Conservation (phyloP, 495 filamentous ascomycete genomes). For the Penicillium verhagenii region DNA sequence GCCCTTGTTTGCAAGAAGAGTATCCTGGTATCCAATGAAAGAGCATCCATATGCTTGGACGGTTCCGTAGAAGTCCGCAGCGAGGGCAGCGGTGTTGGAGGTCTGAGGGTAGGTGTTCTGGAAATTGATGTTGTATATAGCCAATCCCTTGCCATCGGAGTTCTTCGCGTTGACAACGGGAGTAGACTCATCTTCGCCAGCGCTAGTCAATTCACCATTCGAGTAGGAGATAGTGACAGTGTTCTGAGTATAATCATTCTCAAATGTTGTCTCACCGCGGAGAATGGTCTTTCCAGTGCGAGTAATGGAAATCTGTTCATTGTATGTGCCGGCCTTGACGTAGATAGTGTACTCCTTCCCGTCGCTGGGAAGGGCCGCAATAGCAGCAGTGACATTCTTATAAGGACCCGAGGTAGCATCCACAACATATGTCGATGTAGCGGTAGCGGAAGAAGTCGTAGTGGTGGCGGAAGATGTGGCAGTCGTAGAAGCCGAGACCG, state of each 20-base stretch:
- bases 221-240: conserved; percentile 6
- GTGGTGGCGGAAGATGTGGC: not conserved
- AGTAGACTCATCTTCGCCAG: conserved; percentile 7
- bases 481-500: too few relatives aligned
- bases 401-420: conserved; percentile 5
- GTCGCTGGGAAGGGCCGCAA: conserved; percentile 11
- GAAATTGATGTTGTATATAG: conserved; percentile 17
- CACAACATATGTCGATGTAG: conserved; percentile 4
- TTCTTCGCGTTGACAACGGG: conserved; percentile 13
- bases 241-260: conserved; percentile 18
- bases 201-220: conserved; percentile 12
- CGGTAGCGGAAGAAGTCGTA: not conserved
- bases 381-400: conserved; percentile 12
- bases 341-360: conserved; percentile 11
- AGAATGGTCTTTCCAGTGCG: conserved; percentile 14
- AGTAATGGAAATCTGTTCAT: conserved; percentile 15
- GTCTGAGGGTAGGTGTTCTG: conserved; percentile 13
- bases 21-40: conserved; percentile 56
- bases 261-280: conserved; percentile 11
- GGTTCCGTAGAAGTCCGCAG: conserved; percentile 11
- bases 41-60: conserved; percentile 19
- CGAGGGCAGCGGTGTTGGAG: conserved; percentile 9
- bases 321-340: conserved; percentile 14
- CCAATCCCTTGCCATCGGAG: conserved; percentile 6
- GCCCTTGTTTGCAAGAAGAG: conserved; percentile 53